phyloP scores from a whole-genome alignment of 441 rosid species.

The Erodium trifolium region DNA sequence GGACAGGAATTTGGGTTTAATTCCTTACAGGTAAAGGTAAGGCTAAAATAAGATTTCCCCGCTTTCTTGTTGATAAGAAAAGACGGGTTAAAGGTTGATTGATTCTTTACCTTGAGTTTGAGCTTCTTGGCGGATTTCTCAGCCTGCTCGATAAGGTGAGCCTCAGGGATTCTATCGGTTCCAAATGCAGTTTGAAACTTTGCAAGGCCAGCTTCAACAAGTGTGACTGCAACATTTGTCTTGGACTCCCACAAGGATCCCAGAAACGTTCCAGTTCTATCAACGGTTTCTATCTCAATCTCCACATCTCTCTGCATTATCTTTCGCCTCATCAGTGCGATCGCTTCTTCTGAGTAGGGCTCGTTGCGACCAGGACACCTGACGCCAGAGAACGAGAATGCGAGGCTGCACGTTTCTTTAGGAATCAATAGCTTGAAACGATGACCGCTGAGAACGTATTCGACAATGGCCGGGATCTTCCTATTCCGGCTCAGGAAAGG shows the following conservation, averaged over 20 bases:
- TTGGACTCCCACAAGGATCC: constrained; percentile 89
- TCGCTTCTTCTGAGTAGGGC: constrained; percentile 89
- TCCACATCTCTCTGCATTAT: constrained; percentile 41
- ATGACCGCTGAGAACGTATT: constrained; percentile 95
- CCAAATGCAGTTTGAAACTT: constrained; percentile 83
- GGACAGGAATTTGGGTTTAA: too few relatives aligned
- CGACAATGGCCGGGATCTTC: constrained; percentile 79
- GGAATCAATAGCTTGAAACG: constrained; percentile 89
- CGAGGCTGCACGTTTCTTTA: constrained; percentile 90
- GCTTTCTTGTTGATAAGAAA: too few relatives aligned
- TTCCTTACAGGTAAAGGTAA: too few relatives aligned
- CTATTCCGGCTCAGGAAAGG: constrained; percentile 33
- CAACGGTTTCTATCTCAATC: constrained; percentile 73
- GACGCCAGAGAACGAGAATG: constrained; percentile 95
- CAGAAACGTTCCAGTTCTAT: constrained; percentile 92
- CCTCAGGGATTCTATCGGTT: constrained; percentile 69
- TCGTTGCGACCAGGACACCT: constrained; percentile 95
- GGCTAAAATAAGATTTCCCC: too few relatives aligned
- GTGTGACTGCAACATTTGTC: constrained; percentile 59
- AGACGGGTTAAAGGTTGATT: background rate
- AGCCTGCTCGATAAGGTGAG: constrained; percentile 76
- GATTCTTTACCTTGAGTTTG: constrained; percentile 59
- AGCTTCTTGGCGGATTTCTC: constrained; percentile 78
- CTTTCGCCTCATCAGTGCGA: constrained; percentile 84
- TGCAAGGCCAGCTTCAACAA: constrained; percentile 94